Conservation (phyloP, 83 land plant genomes). For the Thuja plicata region DNA sequence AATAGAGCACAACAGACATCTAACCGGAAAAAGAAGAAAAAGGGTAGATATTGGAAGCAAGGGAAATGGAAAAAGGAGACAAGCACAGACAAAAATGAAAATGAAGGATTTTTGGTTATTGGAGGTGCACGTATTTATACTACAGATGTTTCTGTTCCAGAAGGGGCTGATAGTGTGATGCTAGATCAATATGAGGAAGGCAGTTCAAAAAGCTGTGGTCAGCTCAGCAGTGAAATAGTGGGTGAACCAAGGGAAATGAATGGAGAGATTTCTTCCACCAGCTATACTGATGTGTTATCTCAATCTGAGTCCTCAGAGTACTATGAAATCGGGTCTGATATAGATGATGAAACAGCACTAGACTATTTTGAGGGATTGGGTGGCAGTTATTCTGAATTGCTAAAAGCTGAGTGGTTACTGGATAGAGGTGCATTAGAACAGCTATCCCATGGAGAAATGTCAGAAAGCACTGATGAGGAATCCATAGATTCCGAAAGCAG, state of each 20-base stretch:
- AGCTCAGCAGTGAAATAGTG: background rate
- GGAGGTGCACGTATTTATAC: conserved; percentile 59
- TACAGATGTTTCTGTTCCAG: conserved; percentile 32
- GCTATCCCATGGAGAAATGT: conserved; percentile 6
- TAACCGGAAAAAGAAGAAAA: background rate
- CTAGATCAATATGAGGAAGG: conserved; percentile 22
- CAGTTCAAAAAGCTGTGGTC: conserved; percentile 15
- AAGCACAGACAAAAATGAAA: conserved; percentile 18
- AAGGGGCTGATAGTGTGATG: conserved; percentile 17
- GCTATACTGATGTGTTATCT: conserved; percentile 16
- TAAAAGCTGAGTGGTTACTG: conserved; percentile 32
- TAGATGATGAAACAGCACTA: conserved; percentile 56
- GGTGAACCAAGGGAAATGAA: conserved; percentile 3
- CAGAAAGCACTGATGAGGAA: background rate
- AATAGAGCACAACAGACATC: background rate
- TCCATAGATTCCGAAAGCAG: conserved; percentile 1
- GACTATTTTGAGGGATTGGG: conserved; percentile 76
- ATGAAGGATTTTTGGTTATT: conserved; percentile 48
- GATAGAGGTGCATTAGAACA: conserved; percentile 15
- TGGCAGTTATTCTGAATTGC: conserved; percentile 29
- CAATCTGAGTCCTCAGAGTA: conserved; percentile 22
- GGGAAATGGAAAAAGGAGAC: conserved; percentile 10
- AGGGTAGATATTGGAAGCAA: background rate
- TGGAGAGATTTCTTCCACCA: conserved; percentile 13
- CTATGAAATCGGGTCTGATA: conserved; percentile 27